A percentile compares a stretch with the other conserved stretches of the same genome.
These are phyloP conservation scores for Populus nigra DNA, from an alignment of 345 rosid genomes.

Conservation along the genomic window DNA sequence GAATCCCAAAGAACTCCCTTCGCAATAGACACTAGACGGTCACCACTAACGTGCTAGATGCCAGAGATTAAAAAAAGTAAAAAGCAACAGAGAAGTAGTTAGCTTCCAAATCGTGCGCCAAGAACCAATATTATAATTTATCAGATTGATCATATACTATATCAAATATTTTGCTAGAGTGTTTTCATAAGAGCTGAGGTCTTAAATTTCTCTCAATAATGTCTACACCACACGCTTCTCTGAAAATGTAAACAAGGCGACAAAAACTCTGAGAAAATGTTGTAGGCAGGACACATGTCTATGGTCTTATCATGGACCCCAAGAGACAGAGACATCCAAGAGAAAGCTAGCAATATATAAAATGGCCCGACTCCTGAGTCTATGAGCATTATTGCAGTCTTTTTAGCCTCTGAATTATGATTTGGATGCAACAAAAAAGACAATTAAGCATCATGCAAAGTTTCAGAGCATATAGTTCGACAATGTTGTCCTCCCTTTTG, in stretches of 20 bases:
- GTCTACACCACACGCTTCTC: not conserved
- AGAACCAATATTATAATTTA: not conserved
- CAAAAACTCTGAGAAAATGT: not conserved
- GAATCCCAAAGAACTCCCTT: not conserved
- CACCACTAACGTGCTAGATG: not conserved
- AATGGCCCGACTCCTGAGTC: not conserved
- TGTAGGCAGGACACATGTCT: not conserved
- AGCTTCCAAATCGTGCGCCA: not conserved
- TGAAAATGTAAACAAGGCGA: not conserved
- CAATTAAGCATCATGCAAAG: no score
- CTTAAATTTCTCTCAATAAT: not conserved
- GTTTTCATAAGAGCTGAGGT: not conserved
- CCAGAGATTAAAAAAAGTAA: rapidly evolving
- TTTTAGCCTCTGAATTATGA: no score
- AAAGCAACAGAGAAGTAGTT: not conserved
- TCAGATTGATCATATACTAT: not conserved
- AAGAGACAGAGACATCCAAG: no score
- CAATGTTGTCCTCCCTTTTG: no score
- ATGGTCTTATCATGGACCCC: not conserved
- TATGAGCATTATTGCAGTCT: no score
- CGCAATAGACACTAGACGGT: not conserved
- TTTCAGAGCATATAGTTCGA: no score
- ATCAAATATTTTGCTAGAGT: not conserved
- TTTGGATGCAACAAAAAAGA: no score
- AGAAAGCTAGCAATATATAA: not conserved